Percentiles rank a stretch among this genome's conserved stretches.
Conservation (phyloP, 73 alveolate species). For the Blepharisma japonicum region DNA sequence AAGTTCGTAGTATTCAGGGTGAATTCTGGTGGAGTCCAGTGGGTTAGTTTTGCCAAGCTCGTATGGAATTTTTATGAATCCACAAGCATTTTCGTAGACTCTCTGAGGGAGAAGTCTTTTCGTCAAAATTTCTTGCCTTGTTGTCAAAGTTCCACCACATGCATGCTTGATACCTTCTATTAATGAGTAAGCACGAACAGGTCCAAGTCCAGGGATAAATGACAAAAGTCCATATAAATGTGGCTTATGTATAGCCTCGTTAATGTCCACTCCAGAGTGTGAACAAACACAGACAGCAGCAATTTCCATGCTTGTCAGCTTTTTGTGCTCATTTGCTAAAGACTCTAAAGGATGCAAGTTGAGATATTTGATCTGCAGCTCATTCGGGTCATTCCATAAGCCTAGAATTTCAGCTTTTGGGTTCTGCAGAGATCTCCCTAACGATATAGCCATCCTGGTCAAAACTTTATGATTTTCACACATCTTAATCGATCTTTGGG, state of each 20-base stretch:
- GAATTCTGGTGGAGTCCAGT: slow-evolving; percentile 82
- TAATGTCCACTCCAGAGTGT: background rate
- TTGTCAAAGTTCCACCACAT: slow-evolving; percentile 23
- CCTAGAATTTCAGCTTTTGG: slow-evolving; percentile 22
- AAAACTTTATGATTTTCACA: background rate
- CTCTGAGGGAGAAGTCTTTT: slow-evolving; percentile 22
- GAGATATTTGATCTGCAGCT: background rate
- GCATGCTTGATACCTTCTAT: slow-evolving; percentile 36
- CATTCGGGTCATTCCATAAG: slow-evolving; percentile 18
- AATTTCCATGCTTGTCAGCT: background rate
- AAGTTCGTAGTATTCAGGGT: slow-evolving; percentile 52
- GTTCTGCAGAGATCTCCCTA: background rate
- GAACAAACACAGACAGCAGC: background rate
- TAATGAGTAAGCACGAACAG: slow-evolving; percentile 65
- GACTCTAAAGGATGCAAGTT: background rate
- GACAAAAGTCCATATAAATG: slow-evolving; percentile 64
- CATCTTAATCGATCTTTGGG: slow-evolving; percentile 7
- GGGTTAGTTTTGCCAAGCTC: slow-evolving; percentile 31
- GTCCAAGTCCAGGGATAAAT: slow-evolving; percentile 81
- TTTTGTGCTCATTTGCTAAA: background rate
- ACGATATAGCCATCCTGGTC: slow-evolving; percentile 1
- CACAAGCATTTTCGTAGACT: slow-evolving; percentile 33
- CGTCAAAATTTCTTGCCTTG: slow-evolving; percentile 37
- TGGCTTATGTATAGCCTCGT: slow-evolving; percentile 54
- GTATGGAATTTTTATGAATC: slow-evolving; percentile 38